Evolutionary conservation across 768 basidiomycete genomes (phyloP).

Genomic region (Tricholoma matsutake): DNA sequence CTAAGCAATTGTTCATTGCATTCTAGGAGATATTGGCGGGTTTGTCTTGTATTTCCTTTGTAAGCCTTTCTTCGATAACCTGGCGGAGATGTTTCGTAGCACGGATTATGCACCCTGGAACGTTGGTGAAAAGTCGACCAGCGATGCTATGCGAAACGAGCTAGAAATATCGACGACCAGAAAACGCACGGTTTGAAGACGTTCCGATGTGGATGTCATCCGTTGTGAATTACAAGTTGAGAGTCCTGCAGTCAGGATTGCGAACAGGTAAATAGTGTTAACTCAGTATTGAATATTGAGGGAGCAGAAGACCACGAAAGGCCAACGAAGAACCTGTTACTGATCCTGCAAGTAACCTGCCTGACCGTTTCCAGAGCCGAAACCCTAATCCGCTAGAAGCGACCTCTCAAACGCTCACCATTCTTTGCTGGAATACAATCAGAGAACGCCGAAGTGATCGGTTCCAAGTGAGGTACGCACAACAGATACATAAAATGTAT

Average conservation of each 20-base stretch:
- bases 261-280: conserved; percentile 5
- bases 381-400: conserved; percentile 29
- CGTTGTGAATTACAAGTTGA: conserved; percentile 29
- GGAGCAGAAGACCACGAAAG: conserved; percentile 28
- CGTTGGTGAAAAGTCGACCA: conserved; percentile 21
- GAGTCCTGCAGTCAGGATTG: conserved; percentile 28
- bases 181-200: conserved; percentile 38
- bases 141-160: conserved; percentile 6
- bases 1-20: neutral
- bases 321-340: conserved; percentile 45
- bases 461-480: conserved; percentile 21
- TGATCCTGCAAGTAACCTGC: conserved; percentile 37
- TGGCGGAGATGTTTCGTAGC: conserved; percentile 26
- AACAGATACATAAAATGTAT: conserved; percentile 27
- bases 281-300: neutral
- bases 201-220: conserved; percentile 28
- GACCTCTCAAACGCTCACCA: conserved; percentile 17
- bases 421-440: conserved; percentile 33
- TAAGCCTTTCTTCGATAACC: conserved; percentile 29
- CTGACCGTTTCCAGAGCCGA: conserved; percentile 25
- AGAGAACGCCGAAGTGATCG: conserved; percentile 34
- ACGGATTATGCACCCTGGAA: conserved; percentile 18
- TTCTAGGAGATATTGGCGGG: conserved; percentile 20
- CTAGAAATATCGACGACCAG: conserved; percentile 19
- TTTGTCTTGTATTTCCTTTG: conserved; percentile 27